phyloP scores from a whole-genome alignment of 768 basidiomycete genomes.

The Termitomyces sp. region DNA sequence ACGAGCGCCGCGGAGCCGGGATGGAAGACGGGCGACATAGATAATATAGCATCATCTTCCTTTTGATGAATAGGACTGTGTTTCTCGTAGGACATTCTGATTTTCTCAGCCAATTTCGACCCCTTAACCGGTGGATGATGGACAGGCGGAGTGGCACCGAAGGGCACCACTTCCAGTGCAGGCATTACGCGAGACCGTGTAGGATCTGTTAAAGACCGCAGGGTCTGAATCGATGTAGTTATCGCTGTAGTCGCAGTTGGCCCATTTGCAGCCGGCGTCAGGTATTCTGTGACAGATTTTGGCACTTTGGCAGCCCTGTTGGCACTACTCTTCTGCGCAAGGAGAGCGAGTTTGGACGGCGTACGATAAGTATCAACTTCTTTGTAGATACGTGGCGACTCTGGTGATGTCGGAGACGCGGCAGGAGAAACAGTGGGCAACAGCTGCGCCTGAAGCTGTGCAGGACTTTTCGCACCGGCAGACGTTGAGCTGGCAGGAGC shows the following conservation, averaged over 20 bases:
- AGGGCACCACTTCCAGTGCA: slow-evolving; percentile 39
- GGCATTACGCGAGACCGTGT: slow-evolving; percentile 35
- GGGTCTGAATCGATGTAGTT: slow-evolving; percentile 73
- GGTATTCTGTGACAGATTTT: slow-evolving; percentile 56
- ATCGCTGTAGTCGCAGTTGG: slow-evolving; percentile 81
- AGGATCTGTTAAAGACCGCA: slow-evolving; percentile 57
- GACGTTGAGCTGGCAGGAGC: slow-evolving; percentile 15
- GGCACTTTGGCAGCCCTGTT: slow-evolving; percentile 38
- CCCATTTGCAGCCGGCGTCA: slow-evolving; percentile 79
- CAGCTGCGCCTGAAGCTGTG: slow-evolving; percentile 6
- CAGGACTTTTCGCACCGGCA: background rate
- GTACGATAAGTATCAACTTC: slow-evolving; percentile 23
- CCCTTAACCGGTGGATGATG: slow-evolving; percentile 35
- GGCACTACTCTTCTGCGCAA: slow-evolving; percentile 53
- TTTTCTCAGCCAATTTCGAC: slow-evolving; percentile 77
- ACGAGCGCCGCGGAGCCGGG: slow-evolving; percentile 43
- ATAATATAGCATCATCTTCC: slow-evolving; percentile 29
- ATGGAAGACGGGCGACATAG: slow-evolving; percentile 54
- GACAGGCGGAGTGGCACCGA: slow-evolving; percentile 24
- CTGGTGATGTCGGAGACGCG: background rate
- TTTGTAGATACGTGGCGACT: slow-evolving; percentile 21
- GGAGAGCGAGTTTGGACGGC: slow-evolving; percentile 69
- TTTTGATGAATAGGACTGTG: slow-evolving; percentile 30
- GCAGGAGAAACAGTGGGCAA: slow-evolving; percentile 10
- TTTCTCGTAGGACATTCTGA: slow-evolving; percentile 52